Evolutionary conservation across 805 yeast species (phyloP).

Genomic region (Ogataea pignaliae): DNA sequence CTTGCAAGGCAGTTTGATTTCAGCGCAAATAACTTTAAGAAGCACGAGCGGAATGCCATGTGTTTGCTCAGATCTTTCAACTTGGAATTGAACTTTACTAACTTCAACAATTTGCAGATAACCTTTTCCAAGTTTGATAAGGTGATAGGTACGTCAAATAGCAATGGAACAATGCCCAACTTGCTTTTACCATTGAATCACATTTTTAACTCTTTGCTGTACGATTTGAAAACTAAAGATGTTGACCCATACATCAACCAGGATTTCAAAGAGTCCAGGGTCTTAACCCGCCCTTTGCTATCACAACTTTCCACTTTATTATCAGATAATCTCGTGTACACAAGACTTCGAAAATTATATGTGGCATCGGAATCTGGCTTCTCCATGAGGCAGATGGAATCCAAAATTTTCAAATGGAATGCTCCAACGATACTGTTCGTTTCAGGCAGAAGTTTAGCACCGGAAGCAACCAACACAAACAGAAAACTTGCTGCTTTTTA

Average conservation of each 20-base stretch:
- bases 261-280: slow-evolving; percentile 26
- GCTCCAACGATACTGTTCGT: slow-evolving; percentile 76
- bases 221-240: slow-evolving; percentile 3
- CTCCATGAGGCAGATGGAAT: slow-evolving; percentile 82
- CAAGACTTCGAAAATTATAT: slow-evolving; percentile 57
- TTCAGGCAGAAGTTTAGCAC: slow-evolving; percentile 52
- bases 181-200: slow-evolving; percentile 40
- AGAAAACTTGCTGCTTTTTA: slow-evolving; percentile 49
- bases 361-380: slow-evolving; percentile 77
- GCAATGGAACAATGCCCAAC: slow-evolving; percentile 34
- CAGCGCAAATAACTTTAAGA: slow-evolving; percentile 34
- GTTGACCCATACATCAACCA: slow-evolving; percentile 1
- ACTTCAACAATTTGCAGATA: slow-evolving; percentile 17
- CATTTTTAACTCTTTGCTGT: slow-evolving; percentile 40
- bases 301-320: slow-evolving; percentile 36
- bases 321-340: slow-evolving; percentile 36
- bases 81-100: slow-evolving; percentile 26
- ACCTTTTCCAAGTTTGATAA: slow-evolving; percentile 31
- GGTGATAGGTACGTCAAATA: slow-evolving; percentile 20
- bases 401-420: slow-evolving; percentile 82
- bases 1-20: slow-evolving; percentile 16
- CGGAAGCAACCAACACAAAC: slow-evolving; percentile 30
- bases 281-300: slow-evolving; percentile 35
- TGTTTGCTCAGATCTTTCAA: slow-evolving; percentile 48
- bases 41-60: slow-evolving; percentile 41